Evolutionary conservation across 225 moss, liverwort and hornwort species (phyloP).

Genomic region (Pleurozium schreberi): DNA sequence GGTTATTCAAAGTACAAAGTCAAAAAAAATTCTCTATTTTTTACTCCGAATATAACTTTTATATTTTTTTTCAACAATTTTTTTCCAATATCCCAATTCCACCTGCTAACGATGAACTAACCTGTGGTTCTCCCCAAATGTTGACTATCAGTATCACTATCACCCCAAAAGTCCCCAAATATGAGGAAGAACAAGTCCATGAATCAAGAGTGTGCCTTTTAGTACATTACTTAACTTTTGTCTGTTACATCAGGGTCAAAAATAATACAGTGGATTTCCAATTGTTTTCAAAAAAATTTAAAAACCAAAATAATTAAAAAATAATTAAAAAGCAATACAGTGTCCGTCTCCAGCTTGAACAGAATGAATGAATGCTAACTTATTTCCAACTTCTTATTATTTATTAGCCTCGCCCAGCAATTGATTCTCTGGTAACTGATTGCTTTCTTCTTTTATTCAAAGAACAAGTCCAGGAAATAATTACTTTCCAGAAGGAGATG

Average conservation of each 20-base stretch:
- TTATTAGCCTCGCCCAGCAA: background rate
- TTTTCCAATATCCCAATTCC: no score
- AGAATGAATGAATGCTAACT: background rate
- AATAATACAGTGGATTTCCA: no score
- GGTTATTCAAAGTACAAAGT: no score
- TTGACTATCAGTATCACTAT: background rate
- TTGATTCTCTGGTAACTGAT: background rate
- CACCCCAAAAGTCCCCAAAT: background rate
- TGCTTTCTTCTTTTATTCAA: slow-evolving; percentile 19
- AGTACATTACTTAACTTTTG: background rate
- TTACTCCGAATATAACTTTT: background rate
- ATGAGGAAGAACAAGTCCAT: background rate
- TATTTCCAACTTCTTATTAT: background rate
- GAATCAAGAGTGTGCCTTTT: background rate
- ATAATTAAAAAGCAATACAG: no score
- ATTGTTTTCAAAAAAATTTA: no score
- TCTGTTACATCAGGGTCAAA: background rate
- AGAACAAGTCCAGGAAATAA: slow-evolving; percentile 14
- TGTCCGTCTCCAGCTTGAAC: background rate
- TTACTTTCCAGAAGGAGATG: slow-evolving; percentile 4
- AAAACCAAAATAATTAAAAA: no score
- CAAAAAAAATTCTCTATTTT: no score
- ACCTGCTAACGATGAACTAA: no score
- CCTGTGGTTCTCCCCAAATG: no score
- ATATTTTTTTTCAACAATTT: no score